Evolutionary conservation across 2,329 filamentous ascomycete species (phyloP).

Genomic region (Pseudogymnoascus sp.): DNA sequence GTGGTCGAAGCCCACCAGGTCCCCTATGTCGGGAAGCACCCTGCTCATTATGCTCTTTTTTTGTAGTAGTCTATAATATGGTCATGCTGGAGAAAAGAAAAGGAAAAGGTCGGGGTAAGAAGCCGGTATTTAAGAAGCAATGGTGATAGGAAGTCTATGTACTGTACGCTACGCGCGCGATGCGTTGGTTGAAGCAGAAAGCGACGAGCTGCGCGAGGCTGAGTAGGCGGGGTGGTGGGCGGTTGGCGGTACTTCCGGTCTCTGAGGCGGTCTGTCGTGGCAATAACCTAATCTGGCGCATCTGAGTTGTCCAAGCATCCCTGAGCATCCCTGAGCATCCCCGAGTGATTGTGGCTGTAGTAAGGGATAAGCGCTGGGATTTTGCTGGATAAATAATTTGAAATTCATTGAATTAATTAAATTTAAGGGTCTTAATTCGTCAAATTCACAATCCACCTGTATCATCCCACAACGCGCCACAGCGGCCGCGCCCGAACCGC

Average conservation of each 20-base stretch:
- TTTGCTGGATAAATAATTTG: not conserved
- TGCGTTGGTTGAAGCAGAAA: not conserved
- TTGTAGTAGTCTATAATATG: constrained; percentile 26
- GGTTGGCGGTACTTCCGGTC: not conserved
- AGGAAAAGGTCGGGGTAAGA: constrained; percentile 5
- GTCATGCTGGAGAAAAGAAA: constrained; percentile 27
- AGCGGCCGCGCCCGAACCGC: constrained; percentile 2
- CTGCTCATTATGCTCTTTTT: constrained; percentile 33
- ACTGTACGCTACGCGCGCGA: constrained; percentile 10
- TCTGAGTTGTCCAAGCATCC: not conserved
- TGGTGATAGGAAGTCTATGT: constrained; percentile 5
- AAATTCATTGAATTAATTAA: not conserved
- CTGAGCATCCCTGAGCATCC: not conserved
- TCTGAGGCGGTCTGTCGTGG: constrained; percentile 4
- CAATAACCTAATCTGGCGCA: not conserved
- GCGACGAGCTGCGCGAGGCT: constrained; percentile 11
- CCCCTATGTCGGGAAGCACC: constrained; percentile 49
- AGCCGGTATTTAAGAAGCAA: constrained; percentile 10
- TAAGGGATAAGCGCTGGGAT: constrained; percentile 10
- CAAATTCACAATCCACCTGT: not conserved
- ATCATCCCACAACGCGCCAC: not conserved
- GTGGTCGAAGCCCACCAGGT: constrained; percentile 64
- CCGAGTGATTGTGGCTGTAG: not conserved
- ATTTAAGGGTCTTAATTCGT: not conserved
- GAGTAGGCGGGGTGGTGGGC: constrained; percentile 1